A percentile compares a stretch with the other conserved stretches of the same genome.
phyloP scores from a whole-genome alignment of 257 asterid genomes.

The Verbascum thapsus region DNA sequence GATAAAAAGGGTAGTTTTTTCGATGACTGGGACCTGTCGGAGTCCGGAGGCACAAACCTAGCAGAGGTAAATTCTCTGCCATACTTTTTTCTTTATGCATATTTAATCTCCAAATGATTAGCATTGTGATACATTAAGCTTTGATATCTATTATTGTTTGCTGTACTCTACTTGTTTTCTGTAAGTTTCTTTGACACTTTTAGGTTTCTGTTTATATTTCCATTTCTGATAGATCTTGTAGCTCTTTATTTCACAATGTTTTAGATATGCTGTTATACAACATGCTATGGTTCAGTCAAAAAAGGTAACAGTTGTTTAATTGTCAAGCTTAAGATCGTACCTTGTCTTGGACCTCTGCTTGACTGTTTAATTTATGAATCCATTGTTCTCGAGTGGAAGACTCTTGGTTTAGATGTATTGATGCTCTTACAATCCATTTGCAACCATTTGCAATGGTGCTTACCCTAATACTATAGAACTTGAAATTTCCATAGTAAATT shows the following conservation, averaged over 20 bases:
- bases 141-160: conserved; percentile 4
- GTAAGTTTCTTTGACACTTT: conserved; percentile 1
- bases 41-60: conserved; percentile 70
- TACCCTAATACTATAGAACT: too few relatives aligned
- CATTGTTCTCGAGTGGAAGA: too few relatives aligned
- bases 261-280: too few relatives aligned
- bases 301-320: too few relatives aligned
- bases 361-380: too few relatives aligned
- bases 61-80: conserved; percentile 54
- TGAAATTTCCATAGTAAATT: too few relatives aligned
- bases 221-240: not conserved
- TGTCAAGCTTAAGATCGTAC: too few relatives aligned
- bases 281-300: too few relatives aligned
- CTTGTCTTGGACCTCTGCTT: too few relatives aligned
- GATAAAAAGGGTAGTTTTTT: conserved; percentile 61
- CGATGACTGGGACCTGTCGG: conserved; percentile 97
- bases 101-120: conserved; percentile 6
- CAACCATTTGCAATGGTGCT: too few relatives aligned
- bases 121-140: conserved; percentile 14
- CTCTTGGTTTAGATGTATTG: too few relatives aligned
- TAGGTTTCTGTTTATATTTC: conserved; percentile 2
- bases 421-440: too few relatives aligned
- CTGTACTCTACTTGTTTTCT: not conserved
- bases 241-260: not conserved
- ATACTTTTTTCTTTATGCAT: conserved; percentile 32